Base-by-base conservation (phyloP, 768 basidiomycete genomes). In the Hericium alpestre region DNA sequence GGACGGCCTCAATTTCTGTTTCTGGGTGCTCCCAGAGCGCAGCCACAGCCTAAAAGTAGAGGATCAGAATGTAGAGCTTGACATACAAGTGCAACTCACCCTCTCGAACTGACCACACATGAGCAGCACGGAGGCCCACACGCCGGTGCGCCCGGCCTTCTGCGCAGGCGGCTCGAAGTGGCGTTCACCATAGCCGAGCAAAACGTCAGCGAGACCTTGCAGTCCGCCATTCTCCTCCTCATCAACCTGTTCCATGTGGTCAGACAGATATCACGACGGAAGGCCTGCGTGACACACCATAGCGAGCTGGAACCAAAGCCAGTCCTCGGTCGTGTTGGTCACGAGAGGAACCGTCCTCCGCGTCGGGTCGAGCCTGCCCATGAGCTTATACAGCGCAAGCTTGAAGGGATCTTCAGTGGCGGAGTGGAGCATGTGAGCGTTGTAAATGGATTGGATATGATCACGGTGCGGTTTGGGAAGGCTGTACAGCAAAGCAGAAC, bases 261-360 rank as follows among this genome's bases (percentile, higher is more conserved):
- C 22, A 50, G 38, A 27, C 16, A 11, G 27, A 23, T n/a, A 41
- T 20, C 15, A 13, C 3, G 22, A 51, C 49, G 9, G 7, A 6
- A 12, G 48, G 4, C n/a, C 1, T 51, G 13, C 57, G n/a, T 10
- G 38, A 61, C 73, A 32, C 51, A 84, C 89, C 82, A 97, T 87
- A 1, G 86, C 79, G 13, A 98, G 78, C 72, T 99, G 94, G 75
- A 94, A 86, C 95, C 95, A 99, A 38, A 97, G 75, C 95, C 95
- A 99, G 70, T 99, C 96, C 68, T 97, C 96, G 2, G 91, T 93
- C 1, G 93, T 94, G 10, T 80, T 80, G 0, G 93, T 97, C 4
- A 97, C 92, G 41, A 84, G 81, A 5, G 83, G 79, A 2, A 94
- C 84, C 64, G 82, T 87, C 51, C 93, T 79, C 56, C 89, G 77